A percentile compares a stretch with the other conserved stretches of the same genome.
These are phyloP conservation scores for Citrus australasica DNA, from an alignment of 345 rosid genomes.

Conservation along the genomic window DNA sequence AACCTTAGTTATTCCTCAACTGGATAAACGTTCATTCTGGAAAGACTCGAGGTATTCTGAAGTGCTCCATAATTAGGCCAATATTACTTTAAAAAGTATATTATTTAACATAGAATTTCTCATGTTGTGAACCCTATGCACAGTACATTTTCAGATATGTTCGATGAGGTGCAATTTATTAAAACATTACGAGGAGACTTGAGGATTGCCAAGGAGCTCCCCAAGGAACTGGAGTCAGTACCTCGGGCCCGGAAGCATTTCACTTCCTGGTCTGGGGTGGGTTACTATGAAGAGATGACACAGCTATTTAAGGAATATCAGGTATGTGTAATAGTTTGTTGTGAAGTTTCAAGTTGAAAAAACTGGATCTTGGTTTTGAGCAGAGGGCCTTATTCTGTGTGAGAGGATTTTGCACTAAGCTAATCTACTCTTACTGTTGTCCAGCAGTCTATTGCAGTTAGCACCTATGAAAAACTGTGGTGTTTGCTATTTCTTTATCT, in stretches of 20 bases:
- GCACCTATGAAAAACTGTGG: neutral
- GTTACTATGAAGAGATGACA: conserved; percentile 84
- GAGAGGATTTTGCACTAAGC: neutral
- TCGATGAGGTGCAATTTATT: conserved; percentile 74
- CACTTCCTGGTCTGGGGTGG: conserved; percentile 71
- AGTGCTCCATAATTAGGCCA: neutral
- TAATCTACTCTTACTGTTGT: neutral
- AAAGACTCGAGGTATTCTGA: conserved; percentile 73
- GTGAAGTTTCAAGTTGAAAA: neutral
- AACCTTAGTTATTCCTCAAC: conserved; percentile 81
- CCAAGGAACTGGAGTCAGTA: conserved; percentile 58
- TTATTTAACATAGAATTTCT: conserved; percentile 5
- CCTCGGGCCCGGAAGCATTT: conserved; percentile 93
- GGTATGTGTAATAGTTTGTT: conserved; percentile 26
- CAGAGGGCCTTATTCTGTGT: neutral
- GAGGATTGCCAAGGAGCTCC: conserved; percentile 67
- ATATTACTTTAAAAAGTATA: neutral
- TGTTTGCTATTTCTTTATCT: neutral
- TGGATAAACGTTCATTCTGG: conserved; percentile 92
- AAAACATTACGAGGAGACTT: conserved; percentile 57
- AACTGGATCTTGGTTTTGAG: neutral
- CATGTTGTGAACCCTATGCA: conserved; percentile 14
- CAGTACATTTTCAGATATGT: conserved; percentile 82
- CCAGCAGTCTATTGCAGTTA: neutral
- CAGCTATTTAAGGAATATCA: conserved; percentile 64